Percentiles rank a stretch among this genome's conserved stretches.
Evolutionary conservation across 164 flowering plant species (phyloP).

Genomic region (Tinospora cordifolia): DNA sequence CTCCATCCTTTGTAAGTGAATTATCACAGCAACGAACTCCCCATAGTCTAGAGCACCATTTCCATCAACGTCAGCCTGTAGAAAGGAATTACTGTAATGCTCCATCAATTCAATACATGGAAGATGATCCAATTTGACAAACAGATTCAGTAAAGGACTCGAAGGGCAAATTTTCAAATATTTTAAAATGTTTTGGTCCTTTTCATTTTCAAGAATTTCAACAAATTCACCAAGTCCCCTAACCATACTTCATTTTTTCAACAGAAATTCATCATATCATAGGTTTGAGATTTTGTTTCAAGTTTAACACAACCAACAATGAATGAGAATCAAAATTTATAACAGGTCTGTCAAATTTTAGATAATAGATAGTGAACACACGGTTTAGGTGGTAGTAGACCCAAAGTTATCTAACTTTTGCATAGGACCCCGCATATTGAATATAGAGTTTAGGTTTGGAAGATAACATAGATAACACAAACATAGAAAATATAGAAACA

Average conservation of each 20-base stretch:
- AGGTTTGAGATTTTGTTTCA: too few species aligned
- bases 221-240: not conserved
- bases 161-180: not conserved
- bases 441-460: too few species aligned
- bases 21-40: slow-evolving; percentile 92
- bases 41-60: slow-evolving; percentile 92
- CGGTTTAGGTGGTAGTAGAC: too few species aligned
- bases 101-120: not conserved
- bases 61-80: slow-evolving; percentile 95
- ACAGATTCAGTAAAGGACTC: not conserved
- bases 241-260: not conserved
- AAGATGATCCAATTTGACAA: not conserved
- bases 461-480: too few species aligned
- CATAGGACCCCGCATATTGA: too few species aligned
- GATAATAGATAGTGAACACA: too few species aligned
- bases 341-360: too few species aligned
- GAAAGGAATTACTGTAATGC: not conserved
- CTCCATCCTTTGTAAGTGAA: slow-evolving; percentile 94
- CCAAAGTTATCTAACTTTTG: too few species aligned
- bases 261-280: too few species aligned
- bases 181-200: not conserved
- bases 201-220: not conserved
- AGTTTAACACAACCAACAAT: too few species aligned
- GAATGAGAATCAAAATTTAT: too few species aligned
- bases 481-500: too few species aligned